Evolutionary conservation across 768 basidiomycete genomes (phyloP).

Genomic region (Serendipita sp.): DNA sequence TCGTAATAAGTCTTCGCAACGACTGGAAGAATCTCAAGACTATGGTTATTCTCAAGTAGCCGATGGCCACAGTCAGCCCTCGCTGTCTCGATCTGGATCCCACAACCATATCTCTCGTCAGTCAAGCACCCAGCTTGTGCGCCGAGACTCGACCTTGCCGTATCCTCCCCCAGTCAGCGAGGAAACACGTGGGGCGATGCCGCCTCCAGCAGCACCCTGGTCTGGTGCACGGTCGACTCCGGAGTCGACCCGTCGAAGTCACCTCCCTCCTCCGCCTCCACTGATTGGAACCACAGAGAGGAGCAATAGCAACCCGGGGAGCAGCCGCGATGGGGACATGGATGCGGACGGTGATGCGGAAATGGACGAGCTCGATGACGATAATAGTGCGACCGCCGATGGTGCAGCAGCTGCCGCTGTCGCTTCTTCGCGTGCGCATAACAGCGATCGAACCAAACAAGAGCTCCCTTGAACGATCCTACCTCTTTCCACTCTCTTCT

Average conservation of each 20-base stretch:
- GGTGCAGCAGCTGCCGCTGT: neutral
- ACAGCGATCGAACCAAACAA: no score
- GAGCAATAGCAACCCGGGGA: conserved; percentile 2
- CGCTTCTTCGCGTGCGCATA: no score
- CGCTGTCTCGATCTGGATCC: neutral
- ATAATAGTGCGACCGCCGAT: neutral
- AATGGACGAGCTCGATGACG: conserved; percentile 21
- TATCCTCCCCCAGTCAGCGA: no score
- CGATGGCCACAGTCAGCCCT: neutral
- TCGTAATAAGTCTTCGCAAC: neutral
- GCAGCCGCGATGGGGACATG: conserved; percentile 9
- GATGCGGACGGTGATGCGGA: conserved; percentile 20
- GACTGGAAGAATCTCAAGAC: neutral
- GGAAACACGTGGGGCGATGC: no score
- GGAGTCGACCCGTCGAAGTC: neutral
- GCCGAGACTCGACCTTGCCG: no score
- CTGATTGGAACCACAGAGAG: neutral
- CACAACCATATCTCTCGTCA: neutral
- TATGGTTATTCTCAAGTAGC: neutral
- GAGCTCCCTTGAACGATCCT: no score
- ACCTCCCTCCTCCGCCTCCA: neutral
- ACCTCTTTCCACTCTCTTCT: neutral
- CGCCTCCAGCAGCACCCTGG: no score
- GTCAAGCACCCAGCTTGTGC: neutral
- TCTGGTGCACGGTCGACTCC: neutral